Percentiles rank a stretch among this genome's conserved stretches.
phyloP scores from a whole-genome alignment of 495 filamentous ascomycete genomes.

The Coniosporium apollinis region DNA sequence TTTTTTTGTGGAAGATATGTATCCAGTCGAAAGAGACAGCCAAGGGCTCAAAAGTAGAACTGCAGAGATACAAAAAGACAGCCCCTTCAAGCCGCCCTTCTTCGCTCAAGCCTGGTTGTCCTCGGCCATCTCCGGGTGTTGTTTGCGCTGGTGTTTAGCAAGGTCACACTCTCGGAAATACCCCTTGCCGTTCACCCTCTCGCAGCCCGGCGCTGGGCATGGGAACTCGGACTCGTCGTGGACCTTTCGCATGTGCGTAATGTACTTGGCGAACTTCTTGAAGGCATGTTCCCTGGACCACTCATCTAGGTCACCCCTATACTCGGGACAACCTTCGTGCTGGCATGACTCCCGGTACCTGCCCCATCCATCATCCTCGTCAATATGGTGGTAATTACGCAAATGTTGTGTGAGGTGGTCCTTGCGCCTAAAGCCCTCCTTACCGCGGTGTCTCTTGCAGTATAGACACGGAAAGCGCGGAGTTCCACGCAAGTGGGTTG shows the following conservation, averaged over 20 bases:
- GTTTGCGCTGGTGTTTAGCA: slow-evolving; percentile 16
- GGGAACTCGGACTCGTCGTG: slow-evolving; percentile 20
- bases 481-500: slow-evolving; percentile 6
- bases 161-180: slow-evolving; percentile 19
- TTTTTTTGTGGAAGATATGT: no score
- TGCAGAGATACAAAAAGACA: no score
- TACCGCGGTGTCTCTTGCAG: slow-evolving; percentile 21
- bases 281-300: slow-evolving; percentile 7
- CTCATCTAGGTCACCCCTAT: neutral
- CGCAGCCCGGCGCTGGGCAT: slow-evolving; percentile 19
- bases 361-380: neutral
- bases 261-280: slow-evolving; percentile 13
- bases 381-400: slow-evolving; percentile 20
- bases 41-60: no score
- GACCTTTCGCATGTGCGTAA: slow-evolving; percentile 21
- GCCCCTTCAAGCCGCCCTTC: no score
- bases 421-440: slow-evolving; percentile 21
- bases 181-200: slow-evolving; percentile 19
- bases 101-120: no score
- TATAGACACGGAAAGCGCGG: slow-evolving; percentile 14
- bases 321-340: slow-evolving; percentile 1
- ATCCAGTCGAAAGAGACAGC: no score
- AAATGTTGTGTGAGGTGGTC: slow-evolving; percentile 26
- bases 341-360: neutral
- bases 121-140: neutral